Base-by-base conservation (phyloP, 169 alveolate genomes). In the Plasmodium blacklocki region DNA sequence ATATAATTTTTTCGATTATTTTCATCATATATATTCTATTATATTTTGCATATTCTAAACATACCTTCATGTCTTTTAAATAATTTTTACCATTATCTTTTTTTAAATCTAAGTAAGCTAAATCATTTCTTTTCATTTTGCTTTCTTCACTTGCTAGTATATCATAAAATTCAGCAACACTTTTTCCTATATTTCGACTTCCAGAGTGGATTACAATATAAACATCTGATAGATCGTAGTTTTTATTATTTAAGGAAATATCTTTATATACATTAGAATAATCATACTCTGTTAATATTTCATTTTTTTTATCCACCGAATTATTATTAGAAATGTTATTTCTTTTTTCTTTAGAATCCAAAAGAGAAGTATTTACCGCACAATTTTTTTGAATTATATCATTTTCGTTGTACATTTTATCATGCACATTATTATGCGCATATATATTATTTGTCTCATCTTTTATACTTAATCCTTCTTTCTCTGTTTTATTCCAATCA, bases 151-250 rank as follows among this genome's bases (percentile, higher is more conserved):
- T 80, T 11, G 95, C 94, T 64, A 80, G 18, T 47, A 62, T 71
- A 39, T 93, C 95, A 86, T 93, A 93, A 63, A 88, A 88, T 47
- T 92, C 95, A 14, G 96, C 96, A 4, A 93, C 89, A n/a, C 85
- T 88, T 59, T 93, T 93, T 49, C 96, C 96, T 45, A 93, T 86
- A 66, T 93, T 91, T 19, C 96, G 64, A 52, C 95, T 92, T 14
- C 96, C 96, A 2, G 95, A 92, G 66, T 93, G 96, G 64, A 93
- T 93, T 93, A 93, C 70, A 85, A 93, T 88, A 93, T 94, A 93
- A 8, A 93, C 83, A 21, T 88, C 90, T 26, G 92, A 92, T 76
- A 74, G 88, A 78, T 18, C 70, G 1, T n/a, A 0, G 0, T 14
- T n/a, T n/a, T 54, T 14, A 54, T 15, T n/a, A 54, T 14, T 54